Percentiles rank a stretch among this genome's conserved stretches.
These are phyloP conservation scores for Penicillium nucicola DNA, from an alignment of 495 filamentous ascomycete genomes.

Conservation along the genomic window DNA sequence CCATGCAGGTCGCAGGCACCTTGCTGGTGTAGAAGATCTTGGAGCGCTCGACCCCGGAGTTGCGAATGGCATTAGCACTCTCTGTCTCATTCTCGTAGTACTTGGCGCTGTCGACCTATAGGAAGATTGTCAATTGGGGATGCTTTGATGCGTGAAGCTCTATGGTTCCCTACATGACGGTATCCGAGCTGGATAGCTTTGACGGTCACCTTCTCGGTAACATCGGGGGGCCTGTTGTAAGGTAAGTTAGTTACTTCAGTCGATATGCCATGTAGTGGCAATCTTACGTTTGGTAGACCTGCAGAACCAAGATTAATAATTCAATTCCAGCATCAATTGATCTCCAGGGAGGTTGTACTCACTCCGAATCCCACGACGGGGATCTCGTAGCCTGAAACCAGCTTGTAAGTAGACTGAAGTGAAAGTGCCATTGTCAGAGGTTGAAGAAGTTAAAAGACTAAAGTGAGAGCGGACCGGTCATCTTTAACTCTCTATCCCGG, in stretches of 20 bases:
- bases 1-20: slow-evolving; percentile 40
- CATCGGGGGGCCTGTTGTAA: slow-evolving; percentile 44
- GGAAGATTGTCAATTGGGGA: neutral
- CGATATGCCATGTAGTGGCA: neutral
- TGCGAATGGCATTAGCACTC: slow-evolving; percentile 44
- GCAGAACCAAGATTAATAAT: slow-evolving; percentile 5
- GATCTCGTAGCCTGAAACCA: slow-evolving; percentile 77
- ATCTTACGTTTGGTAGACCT: slow-evolving; percentile 74
- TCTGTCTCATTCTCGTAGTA: slow-evolving; percentile 53
- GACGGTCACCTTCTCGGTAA: slow-evolving; percentile 52
- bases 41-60: slow-evolving; percentile 42
- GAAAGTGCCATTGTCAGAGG: slow-evolving; percentile 49
- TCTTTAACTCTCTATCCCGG: slow-evolving; percentile 3
- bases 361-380: slow-evolving; percentile 72
- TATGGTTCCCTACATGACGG: slow-evolving; percentile 53
- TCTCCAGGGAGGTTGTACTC: slow-evolving; percentile 24
- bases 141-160: neutral
- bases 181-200: slow-evolving; percentile 71
- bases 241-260: neutral
- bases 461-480: neutral
- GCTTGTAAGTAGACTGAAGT: slow-evolving; percentile 62
- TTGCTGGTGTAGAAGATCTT: slow-evolving; percentile 58
- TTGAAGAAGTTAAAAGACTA: neutral
- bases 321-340: neutral
- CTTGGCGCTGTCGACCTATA: slow-evolving; percentile 53